Conservation (phyloP, 1,284 basidiomycete genomes). For the Phaffia rhodozyma region DNA sequence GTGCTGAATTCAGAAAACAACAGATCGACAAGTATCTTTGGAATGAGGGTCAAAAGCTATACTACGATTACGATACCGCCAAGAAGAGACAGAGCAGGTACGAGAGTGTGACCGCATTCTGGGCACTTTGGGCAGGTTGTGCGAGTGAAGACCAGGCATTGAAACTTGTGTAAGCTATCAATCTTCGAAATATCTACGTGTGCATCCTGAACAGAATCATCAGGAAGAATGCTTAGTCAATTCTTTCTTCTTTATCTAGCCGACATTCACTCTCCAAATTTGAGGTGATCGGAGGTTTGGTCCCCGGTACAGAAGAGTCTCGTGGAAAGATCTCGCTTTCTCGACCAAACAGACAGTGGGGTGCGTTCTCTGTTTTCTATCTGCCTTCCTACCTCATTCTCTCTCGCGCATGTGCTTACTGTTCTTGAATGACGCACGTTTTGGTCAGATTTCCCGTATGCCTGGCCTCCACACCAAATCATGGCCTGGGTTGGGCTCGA, state of each 20-base stretch:
- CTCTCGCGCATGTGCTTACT: neutral
- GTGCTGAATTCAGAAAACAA: constrained; percentile 66
- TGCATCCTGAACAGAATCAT: neutral
- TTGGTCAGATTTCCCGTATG: constrained; percentile 32
- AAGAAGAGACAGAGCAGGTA: constrained; percentile 83
- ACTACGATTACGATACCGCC: constrained; percentile 92
- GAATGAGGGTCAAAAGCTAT: constrained; percentile 90
- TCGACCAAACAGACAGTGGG: constrained; percentile 98
- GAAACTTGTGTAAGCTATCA: constrained; percentile 63
- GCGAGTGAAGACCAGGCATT: constrained; percentile 88
- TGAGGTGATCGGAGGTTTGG: constrained; percentile 89
- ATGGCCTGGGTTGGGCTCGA: constrained; percentile 96
- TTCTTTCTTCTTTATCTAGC: constrained; percentile 34
- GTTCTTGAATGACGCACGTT: neutral
- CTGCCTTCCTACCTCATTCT: neutral
- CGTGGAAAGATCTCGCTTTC: constrained; percentile 89
- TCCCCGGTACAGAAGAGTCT: constrained; percentile 92
- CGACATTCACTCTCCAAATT: constrained; percentile 82
- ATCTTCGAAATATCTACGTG: neutral
- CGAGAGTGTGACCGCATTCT: constrained; percentile 89
- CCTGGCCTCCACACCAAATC: constrained; percentile 90
- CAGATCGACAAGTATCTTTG: constrained; percentile 90
- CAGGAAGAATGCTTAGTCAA: constrained; percentile 9
- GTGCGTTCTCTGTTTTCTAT: constrained; percentile 17
- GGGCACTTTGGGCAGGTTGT: constrained; percentile 95